A percentile compares a stretch with the other conserved stretches of the same genome.
Conservation (phyloP, 169 alveolate genomes). For the Babesia ovis region DNA sequence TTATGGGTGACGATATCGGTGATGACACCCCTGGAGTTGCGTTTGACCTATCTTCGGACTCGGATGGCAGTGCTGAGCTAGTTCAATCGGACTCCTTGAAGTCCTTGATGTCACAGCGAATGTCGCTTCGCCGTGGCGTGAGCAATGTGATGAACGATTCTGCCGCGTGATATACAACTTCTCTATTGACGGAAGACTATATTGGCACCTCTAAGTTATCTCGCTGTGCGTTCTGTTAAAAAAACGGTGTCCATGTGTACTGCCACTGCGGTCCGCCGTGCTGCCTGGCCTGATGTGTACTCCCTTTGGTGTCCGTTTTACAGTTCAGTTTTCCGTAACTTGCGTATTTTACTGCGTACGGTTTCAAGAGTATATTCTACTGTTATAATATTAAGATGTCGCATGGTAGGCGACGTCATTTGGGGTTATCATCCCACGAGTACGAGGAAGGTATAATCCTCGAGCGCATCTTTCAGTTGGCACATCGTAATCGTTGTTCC, state of each 20-base stretch:
- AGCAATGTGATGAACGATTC: neutral
- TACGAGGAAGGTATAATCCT: conserved; percentile 78
- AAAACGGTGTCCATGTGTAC: conserved; percentile 9
- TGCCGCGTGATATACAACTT: neutral
- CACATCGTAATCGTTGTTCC: conserved; percentile 70
- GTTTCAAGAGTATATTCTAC: neutral
- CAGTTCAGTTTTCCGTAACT: neutral
- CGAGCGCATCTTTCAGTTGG: conserved; percentile 72
- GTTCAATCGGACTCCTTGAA: neutral
- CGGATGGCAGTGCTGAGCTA: neutral
- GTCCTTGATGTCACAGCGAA: conserved; percentile 30
- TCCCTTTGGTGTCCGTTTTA: neutral
- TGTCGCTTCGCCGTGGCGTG: conserved; percentile 10
- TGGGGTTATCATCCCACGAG: conserved; percentile 77
- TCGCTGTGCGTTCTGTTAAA: too few relatives aligned
- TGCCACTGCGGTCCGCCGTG: conserved; percentile 13
- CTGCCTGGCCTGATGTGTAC: conserved; percentile 24
- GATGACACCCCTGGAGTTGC: neutral
- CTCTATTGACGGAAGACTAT: too few relatives aligned
- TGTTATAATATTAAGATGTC: conserved; percentile 22
- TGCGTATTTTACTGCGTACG: neutral
- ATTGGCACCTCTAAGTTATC: too few relatives aligned
- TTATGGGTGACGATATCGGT: neutral
- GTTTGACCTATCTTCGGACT: conserved; percentile 14
- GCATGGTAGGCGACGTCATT: conserved; percentile 26